Base-by-base conservation (phyloP, 1,284 basidiomycete genomes). In the Mycena sp. region DNA sequence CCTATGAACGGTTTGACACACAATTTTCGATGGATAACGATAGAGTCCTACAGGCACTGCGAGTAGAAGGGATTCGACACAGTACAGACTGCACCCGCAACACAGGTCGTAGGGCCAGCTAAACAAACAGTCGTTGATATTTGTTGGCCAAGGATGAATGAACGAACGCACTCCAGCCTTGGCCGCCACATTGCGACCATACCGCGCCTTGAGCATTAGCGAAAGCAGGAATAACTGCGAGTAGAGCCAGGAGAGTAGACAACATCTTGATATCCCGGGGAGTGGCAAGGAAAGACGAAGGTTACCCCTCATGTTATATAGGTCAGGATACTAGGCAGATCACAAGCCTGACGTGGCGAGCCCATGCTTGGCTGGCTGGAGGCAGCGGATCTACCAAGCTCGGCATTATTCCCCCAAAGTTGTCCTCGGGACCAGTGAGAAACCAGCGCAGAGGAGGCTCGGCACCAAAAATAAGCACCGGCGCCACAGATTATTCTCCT, bases 21-120 rank as follows among this genome's bases (percentile, higher is more conserved):
- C 14, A 11, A 9, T 19, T 4, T 2, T 25, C 2, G 17, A n/a
- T 9, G 25, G n/a, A 14, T 6, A 3, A 29, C 26, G 21, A 14
- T 43, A n/a, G 7, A 21, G 55, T 21, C 83, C 63, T 71, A 85
- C 83, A 87, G 67, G 81, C 85, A 87, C 72, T 87, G 85, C 37
- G 76, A 86, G 74, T 87, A 87, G 71, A 81, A 88, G 48, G 79
- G 77, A 69, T 86, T 87, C 43, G 7, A 45, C 38, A 51, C 21
- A 71, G 64, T 51, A 73, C 85, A 88, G 40, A 69, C 70, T 17
- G 75, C 65, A 19, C 81, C 81, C 56, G 78, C 67, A 21, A 73
- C 80, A 66, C 81, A 86, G 52, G 82, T 83, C 17, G 83, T 86
- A 17, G 80, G 73, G 4, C 38, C 52, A 35, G 25, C 17, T 50